Base-by-base conservation (phyloP, 768 basidiomycete species). In the Termitomyces sp. region DNA sequence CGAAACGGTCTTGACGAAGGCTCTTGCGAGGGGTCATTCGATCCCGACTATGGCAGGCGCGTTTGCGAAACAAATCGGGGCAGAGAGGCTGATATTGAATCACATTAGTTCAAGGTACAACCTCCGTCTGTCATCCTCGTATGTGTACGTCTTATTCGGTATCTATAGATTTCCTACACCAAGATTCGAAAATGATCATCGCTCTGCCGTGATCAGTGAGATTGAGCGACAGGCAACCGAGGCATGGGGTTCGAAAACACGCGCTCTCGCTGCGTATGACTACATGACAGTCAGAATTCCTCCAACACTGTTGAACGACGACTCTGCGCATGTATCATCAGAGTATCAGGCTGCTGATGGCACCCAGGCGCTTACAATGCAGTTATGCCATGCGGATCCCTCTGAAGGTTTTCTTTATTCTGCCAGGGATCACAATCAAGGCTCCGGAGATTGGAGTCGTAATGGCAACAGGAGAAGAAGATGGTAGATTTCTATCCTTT, bases 11-110 rank as follows among this genome's bases (percentile, higher is more conserved):
- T 61, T 70, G 61, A 70, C 77, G 58, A 87, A 81, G 60, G 80
- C 84, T 0, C 72, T 84, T n/a, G 74, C 76, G 30, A 79, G 85
- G 50, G 92, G 93, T 0, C 93, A 95, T 67, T 93, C 91, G 14
- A 85, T 87, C 0, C 87, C 92, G 4, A 76, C 74, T 36, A 89
- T 88, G 82, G 93, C 91, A 1, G 93, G 92, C 8, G 73, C 68
- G 16, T 93, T 93, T 67, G 91, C 92, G 5, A 83, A 78, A 58
- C 67, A 63, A 2, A 77, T 88, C 52, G 76, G 79, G 1, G 89
- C 91, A 23, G 71, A 81, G 67, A 74, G 76, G 48, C 73, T 94
- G 7, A 80, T 89, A 23, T 69, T 95, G 50, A 94, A 95, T 69
- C 93, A 94, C 69, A 85, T 94, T 35, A 84, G 89, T 60, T 75